Evolutionary conservation across 2,329 filamentous ascomycete species (phyloP), one percentile per base, ranked within the genome.

Genomic region (Westerdykella ornata): DNA sequence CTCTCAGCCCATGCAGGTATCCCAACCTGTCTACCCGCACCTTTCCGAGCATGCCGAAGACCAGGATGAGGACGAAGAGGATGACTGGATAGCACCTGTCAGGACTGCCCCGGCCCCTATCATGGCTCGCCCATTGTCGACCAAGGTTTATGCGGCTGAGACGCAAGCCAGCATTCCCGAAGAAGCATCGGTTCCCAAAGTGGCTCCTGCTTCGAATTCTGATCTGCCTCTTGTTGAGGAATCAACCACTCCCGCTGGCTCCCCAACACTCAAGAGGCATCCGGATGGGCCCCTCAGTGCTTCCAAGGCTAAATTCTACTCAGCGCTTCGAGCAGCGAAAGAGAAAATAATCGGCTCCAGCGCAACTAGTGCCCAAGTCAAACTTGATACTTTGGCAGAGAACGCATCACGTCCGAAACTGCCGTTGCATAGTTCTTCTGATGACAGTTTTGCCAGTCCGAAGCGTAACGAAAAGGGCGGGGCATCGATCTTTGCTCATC

Each of bases 221-320:
- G 65, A 68, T 42, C 43, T 71, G 11, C 57, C 62, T 13, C 54
- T 58, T 44, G 62, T 58, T 40, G 45, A 50, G 20, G 64, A 64
- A 41, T 72, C 78, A 11, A 81, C 77, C 13, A 81, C 77, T 38
- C 77, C 78, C 19, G 64, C 67, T 36, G 75, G 73, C 20, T 81
- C 78, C 17, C 79, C 78, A 19, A 54, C 52, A 52, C 56, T 56
- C 42, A 71, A 67, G 56, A 75, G 63, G 68, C 76, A 63, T 69
- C 75, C 48, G 62, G 88, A 94, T 51, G 90, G 84, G 44, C 88
- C 88, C 4, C 67, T 96, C 44, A 95, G 89, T 65, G 88, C 92
- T 38, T 89, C 92, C 19, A 97, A 95, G 69, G 87, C 85, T 58
- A 94, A 88, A 62, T 73, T 97, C 36, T 94, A 90, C 35, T 94